phyloP scores from a whole-genome alignment of 139 green algal species.

The Volvox reticuliferus region DNA sequence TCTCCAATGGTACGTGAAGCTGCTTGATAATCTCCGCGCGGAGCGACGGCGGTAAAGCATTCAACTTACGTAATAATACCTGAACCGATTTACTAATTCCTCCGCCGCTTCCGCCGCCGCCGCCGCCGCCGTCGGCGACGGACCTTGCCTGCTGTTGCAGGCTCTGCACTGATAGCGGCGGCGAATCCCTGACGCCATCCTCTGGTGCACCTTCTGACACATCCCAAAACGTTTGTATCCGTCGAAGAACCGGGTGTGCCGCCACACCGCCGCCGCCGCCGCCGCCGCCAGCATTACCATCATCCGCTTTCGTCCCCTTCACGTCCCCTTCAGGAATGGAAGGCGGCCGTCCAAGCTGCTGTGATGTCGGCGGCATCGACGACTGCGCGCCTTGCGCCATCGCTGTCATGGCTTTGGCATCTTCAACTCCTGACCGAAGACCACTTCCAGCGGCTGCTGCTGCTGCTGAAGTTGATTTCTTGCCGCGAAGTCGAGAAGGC shows the following conservation, averaged over 20 bases:
- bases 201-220: neutral
- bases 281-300: neutral
- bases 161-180: neutral
- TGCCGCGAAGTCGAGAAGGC: no score
- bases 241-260: neutral
- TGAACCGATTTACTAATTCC: conserved; percentile 8
- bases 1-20: neutral
- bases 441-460: no score
- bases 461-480: no score
- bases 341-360: neutral
- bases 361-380: neutral
- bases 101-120: neutral
- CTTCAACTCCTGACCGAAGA: no score
- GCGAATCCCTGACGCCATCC: neutral
- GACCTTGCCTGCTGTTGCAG: neutral
- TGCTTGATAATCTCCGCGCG: conserved; percentile 24
- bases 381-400: neutral
- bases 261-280: neutral
- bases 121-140: neutral
- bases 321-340: no score
- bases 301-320: neutral
- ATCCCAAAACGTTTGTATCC: neutral
- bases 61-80: conserved; percentile 35
- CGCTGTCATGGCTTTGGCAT: no score
- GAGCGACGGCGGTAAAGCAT: conserved; percentile 12